phyloP scores from a whole-genome alignment of 208 protist genomes.

The Trichomonas vaginalis region DNA sequence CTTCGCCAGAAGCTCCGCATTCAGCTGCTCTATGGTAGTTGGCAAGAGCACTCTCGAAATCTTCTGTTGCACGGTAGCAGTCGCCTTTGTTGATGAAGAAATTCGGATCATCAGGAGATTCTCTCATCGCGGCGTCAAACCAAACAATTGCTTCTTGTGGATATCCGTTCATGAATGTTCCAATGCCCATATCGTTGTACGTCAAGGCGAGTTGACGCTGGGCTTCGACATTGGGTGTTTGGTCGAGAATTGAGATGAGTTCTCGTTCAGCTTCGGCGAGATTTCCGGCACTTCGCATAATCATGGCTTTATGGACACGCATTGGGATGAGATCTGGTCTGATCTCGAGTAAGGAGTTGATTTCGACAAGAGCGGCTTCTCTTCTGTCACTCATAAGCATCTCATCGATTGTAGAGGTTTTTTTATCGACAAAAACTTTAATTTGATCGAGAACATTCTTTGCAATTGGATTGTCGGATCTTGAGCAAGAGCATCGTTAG shows the following conservation, averaged over 20 bases:
- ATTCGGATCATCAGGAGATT: background rate
- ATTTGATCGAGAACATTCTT: background rate
- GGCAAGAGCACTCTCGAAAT: background rate
- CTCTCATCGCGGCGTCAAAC: background rate
- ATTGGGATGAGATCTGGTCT: background rate
- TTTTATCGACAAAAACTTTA: background rate
- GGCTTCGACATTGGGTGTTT: background rate
- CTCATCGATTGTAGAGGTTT: background rate
- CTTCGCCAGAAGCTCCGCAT: background rate
- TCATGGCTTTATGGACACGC: background rate
- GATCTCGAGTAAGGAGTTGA: background rate
- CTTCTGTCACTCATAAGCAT: background rate
- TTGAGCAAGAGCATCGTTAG: background rate
- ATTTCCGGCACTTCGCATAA: background rate
- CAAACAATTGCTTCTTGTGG: background rate
- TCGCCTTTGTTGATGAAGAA: constrained; percentile 1
- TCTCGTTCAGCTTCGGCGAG: background rate
- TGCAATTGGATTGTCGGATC: background rate
- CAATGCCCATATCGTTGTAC: constrained; percentile 2
- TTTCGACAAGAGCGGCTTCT: background rate
- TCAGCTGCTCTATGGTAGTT: background rate
- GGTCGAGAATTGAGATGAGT: background rate
- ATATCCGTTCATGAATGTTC: constrained; percentile 1
- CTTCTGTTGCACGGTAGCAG: background rate
- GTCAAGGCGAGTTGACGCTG: background rate